A percentile compares a stretch with the other conserved stretches of the same genome.
Conservation (phyloP, 1,284 basidiomycete genomes). For the Pseudozyma pruni region DNA sequence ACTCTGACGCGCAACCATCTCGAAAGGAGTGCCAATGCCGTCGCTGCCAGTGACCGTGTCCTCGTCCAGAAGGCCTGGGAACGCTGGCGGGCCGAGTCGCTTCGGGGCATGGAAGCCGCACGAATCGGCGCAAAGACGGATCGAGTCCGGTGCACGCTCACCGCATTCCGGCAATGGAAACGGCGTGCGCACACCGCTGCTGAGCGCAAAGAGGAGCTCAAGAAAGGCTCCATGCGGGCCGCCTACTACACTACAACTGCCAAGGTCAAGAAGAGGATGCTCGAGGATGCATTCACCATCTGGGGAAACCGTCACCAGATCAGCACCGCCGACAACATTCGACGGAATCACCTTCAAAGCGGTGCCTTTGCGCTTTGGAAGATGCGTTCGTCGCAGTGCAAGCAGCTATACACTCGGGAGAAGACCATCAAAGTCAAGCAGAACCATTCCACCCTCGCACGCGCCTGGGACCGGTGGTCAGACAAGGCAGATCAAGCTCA, state of each 20-base stretch:
- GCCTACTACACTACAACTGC: conserved; percentile 33
- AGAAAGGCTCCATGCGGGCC: conserved; percentile 27
- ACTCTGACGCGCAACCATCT: conserved; percentile 27
- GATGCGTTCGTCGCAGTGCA: conserved; percentile 19
- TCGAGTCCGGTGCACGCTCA: conserved; percentile 42
- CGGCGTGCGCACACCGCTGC: conserved; percentile 2
- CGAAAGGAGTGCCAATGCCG: conserved; percentile 19
- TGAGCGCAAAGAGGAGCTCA: conserved; percentile 33
- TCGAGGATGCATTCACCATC: conserved; percentile 3
- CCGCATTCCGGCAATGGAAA: conserved; percentile 47
- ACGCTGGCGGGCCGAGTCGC: conserved; percentile 13
- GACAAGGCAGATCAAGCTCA: conserved; percentile 10
- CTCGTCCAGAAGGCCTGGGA: conserved; percentile 32
- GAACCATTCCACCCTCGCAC: conserved; percentile 4
- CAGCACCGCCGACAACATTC: conserved; percentile 22
- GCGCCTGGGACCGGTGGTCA: conserved; percentile 27
- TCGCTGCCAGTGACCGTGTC: conserved; percentile 23
- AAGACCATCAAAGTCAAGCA: conserved; percentile 4
- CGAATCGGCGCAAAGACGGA: conserved; percentile 28
- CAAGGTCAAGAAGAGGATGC: conserved; percentile 12
- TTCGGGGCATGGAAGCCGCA: background rate
- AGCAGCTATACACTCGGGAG: conserved; percentile 25
- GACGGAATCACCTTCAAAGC: conserved; percentile 33
- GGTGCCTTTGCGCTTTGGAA: conserved; percentile 52
- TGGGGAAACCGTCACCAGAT: conserved; percentile 23